A percentile compares a stretch with the other conserved stretches of the same genome.
Conservation (phyloP, 805 yeast genomes). For the Sugiyamaella smithiae region DNA sequence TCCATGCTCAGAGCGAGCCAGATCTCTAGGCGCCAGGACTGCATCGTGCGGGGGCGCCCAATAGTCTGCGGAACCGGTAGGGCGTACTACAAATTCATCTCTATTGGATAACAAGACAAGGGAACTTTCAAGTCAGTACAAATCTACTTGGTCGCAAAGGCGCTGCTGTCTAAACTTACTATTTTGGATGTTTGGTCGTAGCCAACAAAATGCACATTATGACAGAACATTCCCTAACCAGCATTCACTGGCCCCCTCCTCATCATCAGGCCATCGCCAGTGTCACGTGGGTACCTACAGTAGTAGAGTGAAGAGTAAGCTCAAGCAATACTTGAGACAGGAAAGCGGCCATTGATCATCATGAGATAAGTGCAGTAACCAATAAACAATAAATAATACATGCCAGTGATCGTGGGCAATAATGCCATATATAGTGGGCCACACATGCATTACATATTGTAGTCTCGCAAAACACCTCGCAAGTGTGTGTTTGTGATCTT, state of each 20-base stretch:
- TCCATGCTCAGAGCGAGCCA: conserved; percentile 72
- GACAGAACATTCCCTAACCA: background rate
- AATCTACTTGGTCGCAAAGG: background rate
- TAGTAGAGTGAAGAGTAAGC: no score
- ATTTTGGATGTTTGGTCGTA: conserved; percentile 66
- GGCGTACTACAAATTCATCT: conserved; percentile 77
- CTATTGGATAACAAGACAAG: conserved; percentile 76
- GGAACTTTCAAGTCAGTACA: conserved; percentile 39
- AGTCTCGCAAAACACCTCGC: conserved; percentile 93
- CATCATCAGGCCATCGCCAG: no score
- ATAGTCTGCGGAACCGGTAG: conserved; percentile 57
- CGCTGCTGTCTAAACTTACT: conserved; percentile 38
- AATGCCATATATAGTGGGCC: no score
- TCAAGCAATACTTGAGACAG: no score
- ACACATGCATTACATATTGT: conserved; percentile 29
- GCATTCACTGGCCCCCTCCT: no score
- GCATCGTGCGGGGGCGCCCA: conserved; percentile 34
- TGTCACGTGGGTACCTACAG: no score
- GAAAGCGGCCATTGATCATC: no score
- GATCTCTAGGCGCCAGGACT: conserved; percentile 68
- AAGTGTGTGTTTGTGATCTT: conserved; percentile 95
- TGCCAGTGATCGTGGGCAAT: no score
- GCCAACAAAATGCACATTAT: conserved; percentile 80
- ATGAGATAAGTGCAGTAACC: no score
- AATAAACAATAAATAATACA: no score